Conservation (phyloP, 2,329 filamentous ascomycete species). For the Hymenoscyphus linearis region DNA sequence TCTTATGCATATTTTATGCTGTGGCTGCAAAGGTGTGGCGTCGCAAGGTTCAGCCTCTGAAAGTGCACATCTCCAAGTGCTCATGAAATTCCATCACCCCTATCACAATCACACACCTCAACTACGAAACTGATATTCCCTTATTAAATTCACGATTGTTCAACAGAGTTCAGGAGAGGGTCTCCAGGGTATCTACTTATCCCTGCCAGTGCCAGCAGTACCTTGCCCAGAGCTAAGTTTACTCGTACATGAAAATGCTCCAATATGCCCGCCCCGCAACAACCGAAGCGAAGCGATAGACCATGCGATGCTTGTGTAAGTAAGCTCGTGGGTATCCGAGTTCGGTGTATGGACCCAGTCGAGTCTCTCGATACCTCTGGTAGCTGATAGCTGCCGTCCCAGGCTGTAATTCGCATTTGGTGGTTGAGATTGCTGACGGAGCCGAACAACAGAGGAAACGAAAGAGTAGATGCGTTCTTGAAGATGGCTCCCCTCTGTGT, state of each 20-base stretch:
- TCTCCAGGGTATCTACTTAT: background rate
- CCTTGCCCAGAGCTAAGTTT: background rate
- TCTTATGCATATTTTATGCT: too few species aligned
- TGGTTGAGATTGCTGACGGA: constrained; percentile 6
- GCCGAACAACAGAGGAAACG: constrained; percentile 22
- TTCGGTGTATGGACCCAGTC: background rate
- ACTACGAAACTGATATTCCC: background rate
- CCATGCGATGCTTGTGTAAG: constrained; percentile 51
- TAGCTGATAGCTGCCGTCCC: background rate
- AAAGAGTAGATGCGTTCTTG: constrained; percentile 58
- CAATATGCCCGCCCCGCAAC: constrained; percentile 60
- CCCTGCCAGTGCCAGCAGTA: background rate
- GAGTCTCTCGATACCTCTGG: background rate
- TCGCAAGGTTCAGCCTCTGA: background rate
- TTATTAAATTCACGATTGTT: background rate
- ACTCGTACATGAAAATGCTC: constrained; percentile 12
- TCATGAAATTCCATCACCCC: background rate
- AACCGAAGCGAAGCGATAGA: constrained; percentile 67
- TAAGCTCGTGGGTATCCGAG: background rate
- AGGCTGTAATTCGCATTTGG: background rate
- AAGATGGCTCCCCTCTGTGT: constrained; percentile 66
- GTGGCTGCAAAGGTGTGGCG: too few species aligned
- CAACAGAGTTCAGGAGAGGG: background rate
- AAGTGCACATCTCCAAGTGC: background rate
- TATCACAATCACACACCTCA: background rate